Conservation (phyloP, 495 filamentous ascomycete species). For the Geoglossum glabrum region DNA sequence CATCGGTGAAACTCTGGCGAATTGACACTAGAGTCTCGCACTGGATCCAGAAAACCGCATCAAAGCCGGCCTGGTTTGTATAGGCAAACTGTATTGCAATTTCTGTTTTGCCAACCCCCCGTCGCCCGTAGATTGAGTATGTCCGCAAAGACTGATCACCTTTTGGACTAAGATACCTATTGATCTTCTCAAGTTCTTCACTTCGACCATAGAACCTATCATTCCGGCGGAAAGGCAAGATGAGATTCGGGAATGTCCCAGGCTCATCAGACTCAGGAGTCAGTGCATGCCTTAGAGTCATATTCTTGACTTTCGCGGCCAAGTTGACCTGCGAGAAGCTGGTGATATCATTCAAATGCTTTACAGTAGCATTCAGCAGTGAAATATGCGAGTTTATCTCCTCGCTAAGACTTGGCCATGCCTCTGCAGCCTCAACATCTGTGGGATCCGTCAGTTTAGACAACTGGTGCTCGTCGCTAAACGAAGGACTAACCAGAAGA, state of each 20-base stretch:
- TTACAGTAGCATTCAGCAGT: neutral
- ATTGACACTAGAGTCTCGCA: constrained; percentile 10
- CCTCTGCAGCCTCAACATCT: neutral
- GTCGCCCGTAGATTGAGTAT: constrained; percentile 14
- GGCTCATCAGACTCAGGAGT: neutral
- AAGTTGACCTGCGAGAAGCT: neutral
- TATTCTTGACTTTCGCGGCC: neutral
- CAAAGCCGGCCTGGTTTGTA: neutral
- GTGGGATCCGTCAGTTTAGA: neutral
- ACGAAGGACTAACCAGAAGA: neutral
- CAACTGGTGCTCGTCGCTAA: neutral
- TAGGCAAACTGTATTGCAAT: neutral
- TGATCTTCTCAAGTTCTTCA: neutral
- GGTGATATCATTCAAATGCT: neutral
- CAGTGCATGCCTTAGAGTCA: neutral
- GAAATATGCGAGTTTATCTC: neutral
- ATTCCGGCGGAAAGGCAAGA: neutral
- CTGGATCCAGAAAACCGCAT: constrained; percentile 12
- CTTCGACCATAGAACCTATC: neutral
- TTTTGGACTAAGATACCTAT: neutral
- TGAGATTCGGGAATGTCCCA: neutral
- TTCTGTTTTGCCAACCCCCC: neutral
- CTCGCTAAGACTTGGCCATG: neutral
- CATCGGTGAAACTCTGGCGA: constrained; percentile 14
- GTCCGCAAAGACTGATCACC: neutral